A percentile compares a stretch with the other conserved stretches of the same genome.
These are phyloP conservation scores for Megacollybia marginata DNA, from an alignment of 768 basidiomycete species.

Conservation along the genomic window DNA sequence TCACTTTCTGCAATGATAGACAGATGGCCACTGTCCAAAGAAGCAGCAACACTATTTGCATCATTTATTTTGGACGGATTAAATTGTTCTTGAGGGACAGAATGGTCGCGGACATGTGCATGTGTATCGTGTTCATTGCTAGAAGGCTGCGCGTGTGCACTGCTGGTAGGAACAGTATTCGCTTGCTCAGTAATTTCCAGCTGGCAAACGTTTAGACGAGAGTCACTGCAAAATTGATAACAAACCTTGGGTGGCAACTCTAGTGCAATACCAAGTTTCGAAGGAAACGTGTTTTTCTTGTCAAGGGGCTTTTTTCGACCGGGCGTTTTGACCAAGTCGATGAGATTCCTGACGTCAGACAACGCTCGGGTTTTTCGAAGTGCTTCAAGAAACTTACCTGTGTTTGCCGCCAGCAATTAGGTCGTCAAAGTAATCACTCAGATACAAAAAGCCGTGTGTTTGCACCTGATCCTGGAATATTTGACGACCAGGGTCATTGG, in stretches of 20 bases:
- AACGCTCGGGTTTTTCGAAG: not conserved
- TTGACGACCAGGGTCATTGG: slow-evolving; percentile 63
- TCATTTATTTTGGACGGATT: slow-evolving; percentile 67
- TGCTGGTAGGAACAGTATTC: slow-evolving; percentile 33
- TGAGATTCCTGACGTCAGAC: slow-evolving; percentile 44
- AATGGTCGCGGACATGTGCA: not conserved
- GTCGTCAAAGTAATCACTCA: slow-evolving; percentile 71
- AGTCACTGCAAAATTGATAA: slow-evolving; percentile 36
- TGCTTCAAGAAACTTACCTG: slow-evolving; percentile 34
- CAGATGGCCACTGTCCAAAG: slow-evolving; percentile 22
- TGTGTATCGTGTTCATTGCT: slow-evolving; percentile 12
- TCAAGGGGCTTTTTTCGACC: slow-evolving; percentile 57
- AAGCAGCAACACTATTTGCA: slow-evolving; percentile 49
- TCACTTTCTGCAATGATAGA: slow-evolving; percentile 73
- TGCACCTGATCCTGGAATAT: slow-evolving; percentile 69
- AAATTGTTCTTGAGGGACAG: not conserved
- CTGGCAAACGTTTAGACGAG: slow-evolving; percentile 13
- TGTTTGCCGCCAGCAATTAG: slow-evolving; percentile 60
- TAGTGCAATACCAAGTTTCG: slow-evolving; percentile 29
- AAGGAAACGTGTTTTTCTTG: slow-evolving; percentile 41
- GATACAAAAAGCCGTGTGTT: slow-evolving; percentile 68
- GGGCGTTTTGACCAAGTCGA: slow-evolving; percentile 81
- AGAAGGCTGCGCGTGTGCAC: slow-evolving; percentile 39
- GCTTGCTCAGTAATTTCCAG: slow-evolving; percentile 28
- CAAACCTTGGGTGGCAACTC: slow-evolving; percentile 15